Base-by-base conservation (phyloP, 1,284 basidiomycete genomes). In the Kwoniella shivajii region DNA sequence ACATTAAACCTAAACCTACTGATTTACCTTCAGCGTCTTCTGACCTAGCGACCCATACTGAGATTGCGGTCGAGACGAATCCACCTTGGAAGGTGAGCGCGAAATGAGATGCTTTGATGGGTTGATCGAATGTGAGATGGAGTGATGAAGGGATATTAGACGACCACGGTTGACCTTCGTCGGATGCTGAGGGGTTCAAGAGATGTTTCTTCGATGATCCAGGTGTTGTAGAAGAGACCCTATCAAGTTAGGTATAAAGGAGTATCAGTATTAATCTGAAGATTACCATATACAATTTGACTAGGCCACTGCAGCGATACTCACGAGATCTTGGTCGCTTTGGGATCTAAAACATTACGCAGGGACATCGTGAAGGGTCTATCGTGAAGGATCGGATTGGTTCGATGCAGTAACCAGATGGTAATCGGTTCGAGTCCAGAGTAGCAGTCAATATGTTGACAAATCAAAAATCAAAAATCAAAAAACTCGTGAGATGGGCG, bases 81-180 rank as follows among this genome's bases (percentile, higher is more conserved):
- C 78, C 78, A 33, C 78, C 78, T 51, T 78, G 77, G 54, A 78
- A 79, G 1, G 76, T 77, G 20, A 78, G 50, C 1, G 72, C 71
- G 7, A 79, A 43, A 30, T 70, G 66, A 4, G 64, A 63, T 0
- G 73, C 73, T 18, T 55, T 37, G n/a, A 75, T 47, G 2, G 74
- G 66, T 0, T 52, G 30, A 2, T 73, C 67, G 59, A 77, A 76
- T 6, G 54, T 59, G 22, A 78, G 63, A 49, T 67, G 61, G 27
- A 78, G 63, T 1, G 62, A 69, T 34, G 69, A 65, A 16, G 71
- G 69, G n/a, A 73, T 64, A 1, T 71, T 58, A 4, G 69, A 61
- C 1, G 69, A 71, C 63, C 61, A 67, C 16, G 65, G 59, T 22
- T 59, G 59, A 34, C 72, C 71, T 43, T 71, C 66, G 45, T 67